A percentile compares a stretch with the other conserved stretches of the same genome.
phyloP scores from a whole-genome alignment of 441 rosid species.

The Hura crepitans region DNA sequence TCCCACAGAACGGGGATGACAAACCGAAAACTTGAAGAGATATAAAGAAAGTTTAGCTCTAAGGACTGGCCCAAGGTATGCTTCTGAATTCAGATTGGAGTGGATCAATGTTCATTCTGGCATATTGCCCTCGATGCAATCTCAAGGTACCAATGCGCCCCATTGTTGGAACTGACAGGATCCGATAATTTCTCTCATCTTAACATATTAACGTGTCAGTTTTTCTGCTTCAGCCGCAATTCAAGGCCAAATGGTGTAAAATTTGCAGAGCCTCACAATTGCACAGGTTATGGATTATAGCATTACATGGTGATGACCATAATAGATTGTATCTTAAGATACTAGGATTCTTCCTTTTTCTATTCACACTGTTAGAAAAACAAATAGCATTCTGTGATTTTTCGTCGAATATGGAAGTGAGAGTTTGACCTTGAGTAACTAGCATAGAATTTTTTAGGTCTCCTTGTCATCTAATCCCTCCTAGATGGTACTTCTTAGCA shows the following conservation, averaged over 20 bases:
- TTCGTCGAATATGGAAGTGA: conserved; percentile 22
- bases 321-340: conserved; percentile 27
- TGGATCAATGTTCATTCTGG: conserved; percentile 21
- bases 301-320: conserved; percentile 16
- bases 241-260: conserved; percentile 30
- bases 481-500: too few relatives aligned
- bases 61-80: conserved; percentile 31
- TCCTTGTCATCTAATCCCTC: neutral
- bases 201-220: conserved; percentile 22
- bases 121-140: conserved; percentile 28
- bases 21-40: conserved; percentile 36
- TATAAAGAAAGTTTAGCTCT: conserved; percentile 23
- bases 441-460: neutral
- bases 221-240: conserved; percentile 25
- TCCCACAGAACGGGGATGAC: conserved; percentile 46
- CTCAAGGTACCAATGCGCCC: conserved; percentile 19
- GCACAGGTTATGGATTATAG: conserved; percentile 22
- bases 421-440: conserved; percentile 19
- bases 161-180: conserved; percentile 27
- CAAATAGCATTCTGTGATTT: conserved; percentile 21
- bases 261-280: conserved; percentile 28
- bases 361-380: conserved; percentile 21
- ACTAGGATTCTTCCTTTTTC: conserved; percentile 25
- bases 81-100: conserved; percentile 18
- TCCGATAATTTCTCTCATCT: conserved; percentile 25